phyloP scores from a whole-genome alignment of 768 basidiomycete genomes.

The Panellus pusillus region DNA sequence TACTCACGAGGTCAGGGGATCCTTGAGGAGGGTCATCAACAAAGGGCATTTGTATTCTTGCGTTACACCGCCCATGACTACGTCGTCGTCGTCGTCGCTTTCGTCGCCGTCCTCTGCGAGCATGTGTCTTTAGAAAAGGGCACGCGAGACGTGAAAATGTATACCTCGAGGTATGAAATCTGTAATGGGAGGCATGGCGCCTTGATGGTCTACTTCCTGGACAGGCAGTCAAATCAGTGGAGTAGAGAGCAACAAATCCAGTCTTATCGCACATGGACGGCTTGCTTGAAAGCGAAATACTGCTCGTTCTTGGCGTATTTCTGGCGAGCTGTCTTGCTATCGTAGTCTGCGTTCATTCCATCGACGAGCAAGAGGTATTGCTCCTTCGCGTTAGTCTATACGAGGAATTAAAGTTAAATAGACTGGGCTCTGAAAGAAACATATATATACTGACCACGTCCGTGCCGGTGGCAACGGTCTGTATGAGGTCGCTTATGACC shows the following conservation, averaged over 20 bases:
- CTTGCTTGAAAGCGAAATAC: slow-evolving; percentile 63
- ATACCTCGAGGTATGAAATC: slow-evolving; percentile 71
- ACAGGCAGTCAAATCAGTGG: neutral
- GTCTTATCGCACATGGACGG: slow-evolving; percentile 56
- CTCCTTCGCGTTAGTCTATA: slow-evolving; percentile 51
- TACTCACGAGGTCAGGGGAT: slow-evolving; percentile 84
- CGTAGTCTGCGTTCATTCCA: slow-evolving; percentile 46
- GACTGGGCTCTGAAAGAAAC: neutral
- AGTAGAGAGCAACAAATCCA: slow-evolving; percentile 9
- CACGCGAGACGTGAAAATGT: slow-evolving; percentile 6
- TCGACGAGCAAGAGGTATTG: slow-evolving; percentile 51
- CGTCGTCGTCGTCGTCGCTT: slow-evolving; percentile 83
- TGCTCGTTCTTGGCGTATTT: slow-evolving; percentile 66
- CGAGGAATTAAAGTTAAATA: slow-evolving; percentile 1
- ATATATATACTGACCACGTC: slow-evolving; percentile 55
- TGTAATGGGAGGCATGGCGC: slow-evolving; percentile 74
- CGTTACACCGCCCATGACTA: slow-evolving; percentile 84
- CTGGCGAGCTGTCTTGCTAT: slow-evolving; percentile 67
- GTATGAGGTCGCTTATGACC: slow-evolving; percentile 54
- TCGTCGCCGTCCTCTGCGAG: slow-evolving; percentile 75
- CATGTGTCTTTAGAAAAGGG: neutral
- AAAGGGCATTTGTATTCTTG: slow-evolving; percentile 87
- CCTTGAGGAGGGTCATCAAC: slow-evolving; percentile 59
- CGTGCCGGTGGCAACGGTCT: slow-evolving; percentile 54
- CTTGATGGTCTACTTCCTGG: slow-evolving; percentile 66